A percentile compares a stretch with the other conserved stretches of the same genome.
phyloP scores from a whole-genome alignment of 2,329 filamentous ascomycete genomes.

The Geosmithia flava region DNA sequence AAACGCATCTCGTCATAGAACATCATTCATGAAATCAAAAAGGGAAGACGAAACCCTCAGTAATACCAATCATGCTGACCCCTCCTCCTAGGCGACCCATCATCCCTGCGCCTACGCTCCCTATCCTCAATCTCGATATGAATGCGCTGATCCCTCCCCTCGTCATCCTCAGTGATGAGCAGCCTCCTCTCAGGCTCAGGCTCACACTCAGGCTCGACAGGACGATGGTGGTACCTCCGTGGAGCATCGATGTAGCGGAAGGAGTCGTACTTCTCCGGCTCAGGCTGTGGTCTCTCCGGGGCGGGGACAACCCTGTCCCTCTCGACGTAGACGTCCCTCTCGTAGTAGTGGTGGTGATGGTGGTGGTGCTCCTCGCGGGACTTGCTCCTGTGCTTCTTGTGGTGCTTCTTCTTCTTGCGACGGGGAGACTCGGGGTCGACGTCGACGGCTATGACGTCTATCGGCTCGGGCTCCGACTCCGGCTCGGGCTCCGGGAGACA shows the following conservation, averaged over 20 bases:
- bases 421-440: constrained; percentile 13
- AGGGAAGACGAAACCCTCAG: background rate
- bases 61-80: background rate
- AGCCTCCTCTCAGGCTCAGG: constrained; percentile 15
- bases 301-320: constrained; percentile 34
- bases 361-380: background rate
- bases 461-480: constrained; percentile 5
- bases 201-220: no score
- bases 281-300: constrained; percentile 6
- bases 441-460: constrained; percentile 24
- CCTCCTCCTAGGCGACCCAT: background rate
- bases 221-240: constrained; percentile 17
- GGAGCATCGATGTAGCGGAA: constrained; percentile 41
- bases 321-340: constrained; percentile 38
- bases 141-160: constrained; percentile 15
- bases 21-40: background rate
- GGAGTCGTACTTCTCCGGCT: constrained; percentile 28
- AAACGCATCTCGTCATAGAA: background rate
- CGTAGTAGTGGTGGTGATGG: constrained; percentile 5
- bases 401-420: constrained; percentile 9
- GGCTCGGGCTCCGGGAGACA: constrained; percentile 7
- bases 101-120: background rate
- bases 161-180: constrained; percentile 12
- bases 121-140: constrained; percentile 5
- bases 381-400: constrained; percentile 2